A percentile compares a stretch with the other conserved stretches of the same genome.
These are phyloP conservation scores for Xylaria multiplex DNA, from an alignment of 2,329 filamentous ascomycete genomes.

Conservation along the genomic window DNA sequence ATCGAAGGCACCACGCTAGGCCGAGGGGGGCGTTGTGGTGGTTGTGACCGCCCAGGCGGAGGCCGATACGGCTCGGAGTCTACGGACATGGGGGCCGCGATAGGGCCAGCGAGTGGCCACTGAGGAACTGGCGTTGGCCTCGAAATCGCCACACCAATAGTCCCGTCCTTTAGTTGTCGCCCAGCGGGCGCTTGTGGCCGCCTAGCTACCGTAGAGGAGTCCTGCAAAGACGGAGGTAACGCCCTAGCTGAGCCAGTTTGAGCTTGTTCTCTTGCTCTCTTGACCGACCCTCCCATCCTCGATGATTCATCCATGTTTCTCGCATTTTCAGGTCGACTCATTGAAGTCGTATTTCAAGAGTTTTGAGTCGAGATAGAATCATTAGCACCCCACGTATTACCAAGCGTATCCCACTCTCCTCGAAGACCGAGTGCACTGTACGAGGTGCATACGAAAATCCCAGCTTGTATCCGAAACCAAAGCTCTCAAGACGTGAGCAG, in stretches of 20 bases:
- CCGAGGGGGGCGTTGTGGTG: conserved; percentile 68
- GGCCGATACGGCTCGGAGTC: conserved; percentile 59
- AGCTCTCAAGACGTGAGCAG: conserved; percentile 37
- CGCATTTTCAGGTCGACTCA: conserved; percentile 67
- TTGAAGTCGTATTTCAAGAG: conserved; percentile 54
- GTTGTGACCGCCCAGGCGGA: conserved; percentile 60
- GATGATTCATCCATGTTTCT: conserved; percentile 60
- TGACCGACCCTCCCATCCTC: conserved; percentile 60
- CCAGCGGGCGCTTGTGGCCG: conserved; percentile 50
- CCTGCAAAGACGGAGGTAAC: conserved; percentile 45
- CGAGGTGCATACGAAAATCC: conserved; percentile 40
- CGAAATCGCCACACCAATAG: conserved; percentile 60
- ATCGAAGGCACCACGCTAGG: conserved; percentile 70
- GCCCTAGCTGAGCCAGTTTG: conserved; percentile 54
- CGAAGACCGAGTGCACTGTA: conserved; percentile 36
- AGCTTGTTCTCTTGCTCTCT: conserved; percentile 64
- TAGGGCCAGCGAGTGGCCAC: conserved; percentile 52
- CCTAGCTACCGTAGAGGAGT: conserved; percentile 47
- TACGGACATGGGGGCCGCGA: conserved; percentile 40
- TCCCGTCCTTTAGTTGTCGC: conserved; percentile 52
- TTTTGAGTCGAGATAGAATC: conserved; percentile 40
- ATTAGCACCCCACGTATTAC: conserved; percentile 39
- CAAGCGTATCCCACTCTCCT: conserved; percentile 36
- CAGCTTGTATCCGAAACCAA: conserved; percentile 30
- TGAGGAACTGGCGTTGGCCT: conserved; percentile 53